These are phyloP conservation scores for Porodaedalea pini DNA, from an alignment of 1,284 basidiomycete species.

Conservation along the genomic window DNA sequence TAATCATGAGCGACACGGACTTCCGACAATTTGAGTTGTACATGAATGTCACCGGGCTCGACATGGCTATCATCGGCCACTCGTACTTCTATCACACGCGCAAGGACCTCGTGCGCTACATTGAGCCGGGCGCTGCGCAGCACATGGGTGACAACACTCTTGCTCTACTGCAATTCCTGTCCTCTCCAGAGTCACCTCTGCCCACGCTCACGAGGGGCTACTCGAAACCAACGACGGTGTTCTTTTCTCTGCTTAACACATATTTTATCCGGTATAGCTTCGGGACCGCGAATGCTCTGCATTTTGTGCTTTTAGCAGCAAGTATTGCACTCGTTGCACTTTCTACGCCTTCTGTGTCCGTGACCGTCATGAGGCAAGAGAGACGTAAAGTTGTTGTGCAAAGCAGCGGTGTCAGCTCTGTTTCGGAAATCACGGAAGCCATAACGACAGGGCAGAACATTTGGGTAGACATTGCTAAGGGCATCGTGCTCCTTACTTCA, in stretches of 20 bases:
- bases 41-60: constrained; percentile 80
- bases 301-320: constrained; percentile 48
- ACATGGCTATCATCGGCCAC: constrained; percentile 93
- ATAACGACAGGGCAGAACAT: constrained; percentile 28
- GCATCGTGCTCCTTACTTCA: constrained; percentile 40
- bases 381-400: background rate
- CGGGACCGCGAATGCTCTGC: constrained; percentile 66
- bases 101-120: constrained; percentile 80
- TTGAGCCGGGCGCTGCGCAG: constrained; percentile 77
- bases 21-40: constrained; percentile 95
- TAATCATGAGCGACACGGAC: constrained; percentile 90
- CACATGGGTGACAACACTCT: constrained; percentile 93
- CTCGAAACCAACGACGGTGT: constrained; percentile 65
- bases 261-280: constrained; percentile 73
- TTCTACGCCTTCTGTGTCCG: constrained; percentile 22
- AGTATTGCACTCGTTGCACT: constrained; percentile 45
- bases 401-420: constrained; percentile 27
- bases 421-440: constrained; percentile 36
- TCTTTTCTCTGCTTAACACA: constrained; percentile 68
- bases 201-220: constrained; percentile 56
- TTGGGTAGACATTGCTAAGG: constrained; percentile 39
- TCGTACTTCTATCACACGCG: constrained; percentile 93
- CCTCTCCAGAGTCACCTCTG: constrained; percentile 62
- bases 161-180: constrained; percentile 79
- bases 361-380: background rate